A percentile compares a stretch with the other conserved stretches of the same genome.
These are phyloP conservation scores for Teratosphaeria gauchensis DNA, from an alignment of 2,329 filamentous ascomycete species.

Conservation along the genomic window DNA sequence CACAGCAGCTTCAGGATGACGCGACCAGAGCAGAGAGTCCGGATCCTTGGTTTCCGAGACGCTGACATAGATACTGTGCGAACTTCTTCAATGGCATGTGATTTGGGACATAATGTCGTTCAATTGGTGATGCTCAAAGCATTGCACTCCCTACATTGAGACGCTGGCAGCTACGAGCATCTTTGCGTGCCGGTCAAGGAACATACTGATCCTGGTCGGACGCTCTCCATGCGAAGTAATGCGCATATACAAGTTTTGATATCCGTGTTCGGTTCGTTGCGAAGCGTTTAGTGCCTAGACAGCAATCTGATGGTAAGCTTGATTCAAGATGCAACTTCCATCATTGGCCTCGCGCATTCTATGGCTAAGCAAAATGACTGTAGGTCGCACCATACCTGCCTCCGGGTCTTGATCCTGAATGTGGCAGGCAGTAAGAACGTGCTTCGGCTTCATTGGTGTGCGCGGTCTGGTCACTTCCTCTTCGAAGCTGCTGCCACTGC, in stretches of 20 bases:
- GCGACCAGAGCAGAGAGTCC: constrained; percentile 10
- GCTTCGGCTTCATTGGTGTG: background rate
- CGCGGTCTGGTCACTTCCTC: background rate
- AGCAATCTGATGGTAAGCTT: too few relatives aligned
- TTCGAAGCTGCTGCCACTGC: background rate
- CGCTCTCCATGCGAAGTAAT: too few relatives aligned
- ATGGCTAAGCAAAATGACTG: too few relatives aligned
- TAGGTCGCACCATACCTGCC: too few relatives aligned
- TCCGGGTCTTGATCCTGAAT: background rate
- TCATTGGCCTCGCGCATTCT: too few relatives aligned
- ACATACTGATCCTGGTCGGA: background rate
- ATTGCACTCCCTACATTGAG: background rate
- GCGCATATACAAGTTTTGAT: too few relatives aligned
- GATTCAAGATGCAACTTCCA: too few relatives aligned
- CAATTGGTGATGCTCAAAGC: background rate
- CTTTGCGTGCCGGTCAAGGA: background rate
- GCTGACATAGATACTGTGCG: constrained; percentile 1
- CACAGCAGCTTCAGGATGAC: background rate
- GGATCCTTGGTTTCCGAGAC: constrained; percentile 18
- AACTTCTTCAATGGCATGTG: background rate
- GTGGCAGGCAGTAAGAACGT: background rate
- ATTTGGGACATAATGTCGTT: background rate
- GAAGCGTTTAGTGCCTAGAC: too few relatives aligned
- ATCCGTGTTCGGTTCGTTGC: too few relatives aligned
- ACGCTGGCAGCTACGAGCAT: background rate